phyloP scores from a whole-genome alignment of 2,329 filamentous ascomycete genomes.

The Beauveria pseudobassiana region DNA sequence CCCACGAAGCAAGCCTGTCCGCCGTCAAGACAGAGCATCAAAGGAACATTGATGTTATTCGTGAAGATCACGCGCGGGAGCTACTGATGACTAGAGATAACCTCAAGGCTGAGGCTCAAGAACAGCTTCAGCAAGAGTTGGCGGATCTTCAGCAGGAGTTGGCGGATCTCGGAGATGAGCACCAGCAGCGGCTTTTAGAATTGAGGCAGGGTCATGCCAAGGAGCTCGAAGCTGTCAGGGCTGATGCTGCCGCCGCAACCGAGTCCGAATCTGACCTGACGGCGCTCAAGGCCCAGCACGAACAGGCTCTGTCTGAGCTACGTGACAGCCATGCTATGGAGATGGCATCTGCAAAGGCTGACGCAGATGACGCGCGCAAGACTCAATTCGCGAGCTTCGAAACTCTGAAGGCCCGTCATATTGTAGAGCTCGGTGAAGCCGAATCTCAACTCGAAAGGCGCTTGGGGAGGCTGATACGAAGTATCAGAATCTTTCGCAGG shows the following conservation, averaged over 20 bases:
- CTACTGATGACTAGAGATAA: conserved; percentile 37
- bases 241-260: conserved; percentile 12
- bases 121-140: not conserved
- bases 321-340: conserved; percentile 33
- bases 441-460: conserved; percentile 38
- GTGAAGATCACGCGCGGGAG: conserved; percentile 31
- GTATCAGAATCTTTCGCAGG: conserved; percentile 9
- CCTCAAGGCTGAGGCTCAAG: not conserved
- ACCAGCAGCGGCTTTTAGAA: conserved; percentile 41
- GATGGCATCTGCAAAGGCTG: conserved; percentile 34
- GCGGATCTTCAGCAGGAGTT: not conserved
- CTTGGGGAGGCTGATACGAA: conserved; percentile 33
- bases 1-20: conserved; percentile 23
- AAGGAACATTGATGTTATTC: conserved; percentile 38
- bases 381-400: not conserved
- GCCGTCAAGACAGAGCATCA: conserved; percentile 48
- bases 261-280: not conserved
- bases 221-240: conserved; percentile 35
- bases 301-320: conserved; percentile 38
- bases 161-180: conserved; percentile 33
- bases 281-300: conserved; percentile 38
- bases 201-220: conserved; percentile 31
- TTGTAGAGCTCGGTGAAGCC: conserved; percentile 20
- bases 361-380: not conserved
- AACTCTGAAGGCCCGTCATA: not conserved